Conservation (phyloP, 2,329 filamentous ascomycete species). For the Phyllosticta capitalensis region DNA sequence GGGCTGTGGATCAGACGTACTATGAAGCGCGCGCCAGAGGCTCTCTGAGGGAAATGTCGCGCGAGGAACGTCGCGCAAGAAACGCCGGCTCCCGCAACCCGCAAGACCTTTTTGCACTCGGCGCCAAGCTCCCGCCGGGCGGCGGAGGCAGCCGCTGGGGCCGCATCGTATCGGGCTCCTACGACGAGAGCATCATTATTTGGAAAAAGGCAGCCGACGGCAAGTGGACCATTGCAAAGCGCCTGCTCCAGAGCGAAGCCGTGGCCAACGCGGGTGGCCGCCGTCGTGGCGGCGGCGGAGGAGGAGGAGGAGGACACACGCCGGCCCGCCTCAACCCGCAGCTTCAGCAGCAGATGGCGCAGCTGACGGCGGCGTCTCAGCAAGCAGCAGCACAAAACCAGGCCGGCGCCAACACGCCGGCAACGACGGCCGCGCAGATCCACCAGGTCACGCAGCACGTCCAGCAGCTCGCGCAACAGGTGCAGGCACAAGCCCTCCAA, state of each 20-base stretch:
- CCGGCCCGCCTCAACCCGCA: constrained; percentile 10
- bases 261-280: constrained; percentile 37
- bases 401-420: constrained; percentile 12
- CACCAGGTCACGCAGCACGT: constrained; percentile 15
- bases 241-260: constrained; percentile 65
- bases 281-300: constrained; percentile 18
- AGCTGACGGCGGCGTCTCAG: constrained; percentile 13
- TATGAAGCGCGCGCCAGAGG: constrained; percentile 48
- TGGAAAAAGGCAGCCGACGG: constrained; percentile 84
- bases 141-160: constrained; percentile 83
- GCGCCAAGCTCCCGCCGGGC: constrained; percentile 80
- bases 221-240: constrained; percentile 70
- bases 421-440: constrained; percentile 12
- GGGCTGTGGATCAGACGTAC: constrained; percentile 63
- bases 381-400: constrained; percentile 26
- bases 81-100: constrained; percentile 69
- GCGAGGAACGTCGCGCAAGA: constrained; percentile 27
- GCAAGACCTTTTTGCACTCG: constrained; percentile 66
- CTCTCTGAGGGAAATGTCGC: constrained; percentile 24
- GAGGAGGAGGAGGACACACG: constrained; percentile 2
- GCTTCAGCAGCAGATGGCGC: constrained; percentile 37
- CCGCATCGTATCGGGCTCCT: constrained; percentile 93
- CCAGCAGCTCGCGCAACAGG: constrained; percentile 15
- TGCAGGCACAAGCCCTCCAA: constrained; percentile 10
- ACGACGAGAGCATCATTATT: constrained; percentile 91